These are phyloP conservation scores for Lasiosphaeria hispida DNA, from an alignment of 495 filamentous ascomycete species.

Conservation along the genomic window DNA sequence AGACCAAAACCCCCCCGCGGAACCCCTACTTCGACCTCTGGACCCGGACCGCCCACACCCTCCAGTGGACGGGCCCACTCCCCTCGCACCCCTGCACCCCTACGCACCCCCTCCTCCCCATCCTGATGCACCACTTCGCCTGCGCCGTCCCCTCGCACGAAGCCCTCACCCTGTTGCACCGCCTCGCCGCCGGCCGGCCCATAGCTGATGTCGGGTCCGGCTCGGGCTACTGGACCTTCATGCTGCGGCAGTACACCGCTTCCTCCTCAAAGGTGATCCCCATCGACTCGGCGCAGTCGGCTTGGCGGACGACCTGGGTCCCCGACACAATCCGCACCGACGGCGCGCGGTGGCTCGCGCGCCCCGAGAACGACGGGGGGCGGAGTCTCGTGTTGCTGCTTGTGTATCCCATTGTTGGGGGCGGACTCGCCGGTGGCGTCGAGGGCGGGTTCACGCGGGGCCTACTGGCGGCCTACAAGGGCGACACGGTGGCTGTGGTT, in stretches of 20 bases:
- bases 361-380: slow-evolving; percentile 29
- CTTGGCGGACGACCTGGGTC: slow-evolving; percentile 59
- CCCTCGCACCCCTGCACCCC: slow-evolving; percentile 8
- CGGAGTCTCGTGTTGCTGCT: slow-evolving; percentile 52
- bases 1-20: slow-evolving; percentile 12
- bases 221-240: slow-evolving; percentile 62
- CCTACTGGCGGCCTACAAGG: slow-evolving; percentile 53
- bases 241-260: slow-evolving; percentile 17
- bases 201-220: slow-evolving; percentile 51
- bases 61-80: slow-evolving; percentile 52
- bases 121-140: slow-evolving; percentile 68
- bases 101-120: slow-evolving; percentile 56
- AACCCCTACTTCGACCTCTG: slow-evolving; percentile 63
- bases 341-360: slow-evolving; percentile 43
- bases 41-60: slow-evolving; percentile 42
- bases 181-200: slow-evolving; percentile 36
- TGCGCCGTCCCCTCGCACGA: slow-evolving; percentile 59
- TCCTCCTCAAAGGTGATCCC: slow-evolving; percentile 21
- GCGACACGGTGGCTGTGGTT: slow-evolving; percentile 56
- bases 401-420: slow-evolving; percentile 59
- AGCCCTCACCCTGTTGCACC: slow-evolving; percentile 47
- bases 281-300: slow-evolving; percentile 54
- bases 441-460: slow-evolving; percentile 50
- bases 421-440: slow-evolving; percentile 29
- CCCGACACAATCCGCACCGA: slow-evolving; percentile 51